These are phyloP conservation scores for Thalassia testudinum DNA, from an alignment of 116 monocot species.

Conservation along the genomic window DNA sequence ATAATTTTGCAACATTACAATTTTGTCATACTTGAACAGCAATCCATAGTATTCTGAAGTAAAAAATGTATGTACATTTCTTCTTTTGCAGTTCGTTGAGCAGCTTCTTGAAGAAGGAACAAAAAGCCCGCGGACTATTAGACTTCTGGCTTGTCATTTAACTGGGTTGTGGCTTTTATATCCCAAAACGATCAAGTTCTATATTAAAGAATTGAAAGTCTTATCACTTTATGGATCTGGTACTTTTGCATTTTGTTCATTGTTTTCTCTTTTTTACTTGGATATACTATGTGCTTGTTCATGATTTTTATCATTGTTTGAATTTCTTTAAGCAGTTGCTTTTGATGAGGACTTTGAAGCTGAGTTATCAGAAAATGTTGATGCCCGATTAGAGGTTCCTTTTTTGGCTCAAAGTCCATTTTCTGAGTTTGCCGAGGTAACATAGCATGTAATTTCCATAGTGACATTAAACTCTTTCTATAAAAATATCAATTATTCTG, in stretches of 20 bases:
- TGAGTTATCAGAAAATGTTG: conserved; percentile 73
- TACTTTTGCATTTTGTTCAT: conserved; percentile 7
- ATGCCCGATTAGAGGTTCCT: conserved; percentile 63
- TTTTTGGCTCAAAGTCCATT: conserved; percentile 67
- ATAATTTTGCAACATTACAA: too few species aligned
- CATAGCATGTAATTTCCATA: not conserved
- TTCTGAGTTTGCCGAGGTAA: conserved; percentile 75
- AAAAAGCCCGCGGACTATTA: conserved; percentile 90
- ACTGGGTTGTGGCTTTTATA: conserved; percentile 70
- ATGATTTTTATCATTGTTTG: not conserved
- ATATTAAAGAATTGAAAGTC: conserved; percentile 69
- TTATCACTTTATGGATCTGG: conserved; percentile 89
- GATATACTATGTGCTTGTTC: too few species aligned
- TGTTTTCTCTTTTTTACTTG: not conserved
- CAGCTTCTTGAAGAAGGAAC: conserved; percentile 71
- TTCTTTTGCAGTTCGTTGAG: conserved; percentile 50
- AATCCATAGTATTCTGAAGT: too few species aligned
- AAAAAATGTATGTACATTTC: not conserved
- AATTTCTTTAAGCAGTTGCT: conserved; percentile 37
- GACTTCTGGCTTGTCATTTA: conserved; percentile 81
- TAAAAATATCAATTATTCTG: too few species aligned
- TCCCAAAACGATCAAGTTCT: conserved; percentile 64
- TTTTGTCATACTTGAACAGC: too few species aligned
- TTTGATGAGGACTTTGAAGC: conserved; percentile 99
- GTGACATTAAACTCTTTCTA: not conserved